Base-by-base conservation (phyloP, 2,329 filamentous ascomycete genomes). In the Cercospora janseana region DNA sequence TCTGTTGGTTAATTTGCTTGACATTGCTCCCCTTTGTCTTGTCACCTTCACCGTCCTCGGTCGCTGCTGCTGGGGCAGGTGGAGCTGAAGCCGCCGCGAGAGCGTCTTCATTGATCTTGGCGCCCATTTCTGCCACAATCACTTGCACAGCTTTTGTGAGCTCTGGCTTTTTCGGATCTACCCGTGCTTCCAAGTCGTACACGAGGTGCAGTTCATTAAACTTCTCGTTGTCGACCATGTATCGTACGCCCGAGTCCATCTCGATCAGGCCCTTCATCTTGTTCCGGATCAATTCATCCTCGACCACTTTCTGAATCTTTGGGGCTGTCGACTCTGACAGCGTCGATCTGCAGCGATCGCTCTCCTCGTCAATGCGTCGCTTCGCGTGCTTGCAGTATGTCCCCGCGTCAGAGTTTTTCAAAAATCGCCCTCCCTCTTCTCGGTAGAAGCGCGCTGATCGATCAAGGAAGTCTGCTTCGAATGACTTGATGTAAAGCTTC, bases 211-310 rank as follows among this genome's bases (percentile, higher is more conserved):
- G 75, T 61, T 95, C 90, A 3, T 86, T 81, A 26, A 86, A 63
- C 56, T 86, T 82, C 68, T 96, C 87, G 61, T 95, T 91, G 68
- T 95, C 88, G 42, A 97, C 83, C 92, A 98, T 97, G 65, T 83
- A 83, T 56, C 80, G 83, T 32, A 96, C 79, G 0, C 93, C 93
- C 55, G 86, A 95, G 4, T 96, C 89, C 70, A 96, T 82, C 41
- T 84, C 82, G 53, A 97, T 79, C 46, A 98, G 86, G 12, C 94
- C 89, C 16, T 81, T 75, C 50, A 97, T 80, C 59, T 93, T 87
- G 35, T 81, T 79, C 32, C 77, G 75, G 41, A 98, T 91, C 45
- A 98, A 73, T 66, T 92, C 82, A 27, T 85, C 73, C 56, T 97
- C 90, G 2, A 98, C 81, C 0, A 96, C 86, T 4, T 75, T 72